Conservation (phyloP, 2,329 filamentous ascomycete genomes). For the Phoma sp. region DNA sequence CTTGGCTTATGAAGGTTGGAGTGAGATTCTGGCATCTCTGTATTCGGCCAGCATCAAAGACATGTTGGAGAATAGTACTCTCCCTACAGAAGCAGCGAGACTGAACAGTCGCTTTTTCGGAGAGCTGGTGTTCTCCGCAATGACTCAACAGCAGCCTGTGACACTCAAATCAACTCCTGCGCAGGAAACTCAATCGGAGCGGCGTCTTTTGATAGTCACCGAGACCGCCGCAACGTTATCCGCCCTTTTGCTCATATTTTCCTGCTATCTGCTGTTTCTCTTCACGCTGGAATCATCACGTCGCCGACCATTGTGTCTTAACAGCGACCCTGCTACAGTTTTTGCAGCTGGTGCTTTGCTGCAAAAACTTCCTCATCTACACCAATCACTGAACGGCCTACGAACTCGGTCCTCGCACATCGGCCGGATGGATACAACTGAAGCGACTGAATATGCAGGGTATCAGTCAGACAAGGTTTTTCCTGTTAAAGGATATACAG, state of each 20-base stretch:
- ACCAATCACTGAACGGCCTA: not conserved
- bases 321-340: slow-evolving; percentile 16
- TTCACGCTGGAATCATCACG: slow-evolving; percentile 3
- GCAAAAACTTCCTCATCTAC: not conserved
- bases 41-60: slow-evolving; percentile 9
- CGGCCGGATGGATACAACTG: not conserved
- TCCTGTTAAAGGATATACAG: not conserved
- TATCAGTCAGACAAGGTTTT: not conserved
- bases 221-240: slow-evolving; percentile 21
- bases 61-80: slow-evolving; percentile 9
- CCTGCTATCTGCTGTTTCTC: slow-evolving; percentile 13
- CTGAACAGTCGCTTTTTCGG: slow-evolving; percentile 23
- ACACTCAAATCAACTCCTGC: slow-evolving; percentile 7
- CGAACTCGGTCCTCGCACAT: not conserved
- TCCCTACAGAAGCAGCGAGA: slow-evolving; percentile 13
- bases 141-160: not conserved
- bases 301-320: slow-evolving; percentile 16
- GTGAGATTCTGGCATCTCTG: slow-evolving; percentile 10
- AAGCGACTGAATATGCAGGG: not conserved
- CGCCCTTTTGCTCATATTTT: slow-evolving; percentile 16
- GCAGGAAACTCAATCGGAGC: not conserved
- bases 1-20: slow-evolving; percentile 4
- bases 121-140: slow-evolving; percentile 19
- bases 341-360: not conserved
- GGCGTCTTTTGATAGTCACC: slow-evolving; percentile 21